Base-by-base conservation (phyloP, 192 early-diverging fungal species). In the Entomortierella beljakovae region DNA sequence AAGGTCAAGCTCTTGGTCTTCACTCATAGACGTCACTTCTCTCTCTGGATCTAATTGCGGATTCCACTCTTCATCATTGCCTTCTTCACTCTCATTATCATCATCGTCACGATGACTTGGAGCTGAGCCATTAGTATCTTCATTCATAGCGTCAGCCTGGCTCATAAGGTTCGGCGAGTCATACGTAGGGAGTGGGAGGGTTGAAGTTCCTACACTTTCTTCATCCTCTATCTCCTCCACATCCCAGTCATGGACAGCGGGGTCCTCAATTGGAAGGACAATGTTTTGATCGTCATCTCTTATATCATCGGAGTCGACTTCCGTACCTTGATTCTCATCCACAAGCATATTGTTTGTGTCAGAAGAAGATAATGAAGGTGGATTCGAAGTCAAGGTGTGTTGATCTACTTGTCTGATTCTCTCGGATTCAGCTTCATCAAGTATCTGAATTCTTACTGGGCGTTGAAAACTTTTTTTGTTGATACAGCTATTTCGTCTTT, bases 171-270 rank as follows among this genome's bases (percentile, higher is more conserved):
- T n/a, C n/a, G n/a, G n/a, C n/a, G n/a, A n/a, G n/a, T n/a, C n/a
- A n/a, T n/a, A n/a, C n/a, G n/a, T n/a, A n/a, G n/a, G n/a, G 1
- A 23, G 20, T 15, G 54, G 25, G 8, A 23, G n/a, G 11, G 56
- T 35, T 18, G 50, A 51, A 18, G 26, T 32, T 18, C 35, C 58
- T 20, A 22, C 53, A 16, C 49, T 61, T 15, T 75, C 72, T 22
- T 77, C 75, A 16, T 79, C 75, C 20, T 79, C 67, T 2, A 79
- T 56, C n/a, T 79, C 75, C 20, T 79, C 75, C 38, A 64, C 28
- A n/a, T 79, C 75, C 75, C 75, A 79, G 20, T 79, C 75, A 49
- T 79, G 75, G 10, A 70, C 20, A 3, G 53, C 32, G n/a, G 75
- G 75, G 32, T 79, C 75, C 28, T 79, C 75, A 2, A 58, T 68